Base-by-base conservation (phyloP, 1,284 basidiomycete species). In the Irpex sp. region DNA sequence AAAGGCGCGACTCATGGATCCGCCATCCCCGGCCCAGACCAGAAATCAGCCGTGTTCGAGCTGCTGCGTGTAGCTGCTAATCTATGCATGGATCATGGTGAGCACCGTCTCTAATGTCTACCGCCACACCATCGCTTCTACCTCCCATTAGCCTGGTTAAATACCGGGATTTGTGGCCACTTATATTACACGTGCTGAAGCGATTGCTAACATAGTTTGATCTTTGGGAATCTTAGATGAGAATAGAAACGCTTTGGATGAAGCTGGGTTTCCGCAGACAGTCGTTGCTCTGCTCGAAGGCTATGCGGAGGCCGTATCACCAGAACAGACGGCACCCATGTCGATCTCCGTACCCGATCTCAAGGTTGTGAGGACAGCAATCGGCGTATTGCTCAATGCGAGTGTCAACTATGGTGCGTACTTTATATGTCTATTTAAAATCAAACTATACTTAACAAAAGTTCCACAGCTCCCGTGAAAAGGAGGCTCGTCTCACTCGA, bases 371-470 rank as follows among this genome's bases (percentile, higher is more conserved):
- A 87, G 88, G 69, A 93, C 91, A 3, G 83, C 90, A 3, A 83
- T 94, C 61, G 94, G 93, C 3, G 88, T 90, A 5, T 78, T 95
- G 33, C 75, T 95, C 57, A 95, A 95, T 70, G 84, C 88, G 19
- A 88, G 89, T 67, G 80, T 95, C 61, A 87, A 87, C 59, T 93
- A 88, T 72, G 88, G 92, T 92, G 66, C 59, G 83, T 72, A 3
- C n/a, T 9, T 35, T 17, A 31, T 11, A 46, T 37, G 37, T 7
- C 43, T 63, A 26, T 26, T 35, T 43, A 50, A 33, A 6, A 19
- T 36, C 37, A 43, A 58, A 61, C 11, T 55, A 55, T 55, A 11
- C 11, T 13, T 35, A 7, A 66, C 31, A n/a, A 21, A 26, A 2
- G 26, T 26, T 26, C 26, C 26, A 26, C 26, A 94, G 93, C 92